phyloP scores from a whole-genome alignment of 495 filamentous ascomycete species.

The Penicillium canariense region DNA sequence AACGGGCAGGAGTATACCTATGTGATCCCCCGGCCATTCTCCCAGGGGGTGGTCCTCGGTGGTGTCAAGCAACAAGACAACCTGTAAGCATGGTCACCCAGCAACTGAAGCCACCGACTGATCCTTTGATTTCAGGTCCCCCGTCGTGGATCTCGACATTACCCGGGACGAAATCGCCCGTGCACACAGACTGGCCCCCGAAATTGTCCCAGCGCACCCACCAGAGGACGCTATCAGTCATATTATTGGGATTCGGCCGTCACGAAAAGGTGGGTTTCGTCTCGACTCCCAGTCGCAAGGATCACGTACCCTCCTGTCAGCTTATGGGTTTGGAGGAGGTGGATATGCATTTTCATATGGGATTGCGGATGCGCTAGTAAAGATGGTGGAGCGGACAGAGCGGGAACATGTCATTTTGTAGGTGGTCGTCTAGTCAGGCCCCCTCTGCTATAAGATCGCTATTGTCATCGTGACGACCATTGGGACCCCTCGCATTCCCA shows the following conservation, averaged over 20 bases:
- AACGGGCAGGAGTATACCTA: slow-evolving; percentile 51
- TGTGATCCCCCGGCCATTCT: slow-evolving; percentile 46
- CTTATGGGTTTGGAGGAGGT: slow-evolving; percentile 45
- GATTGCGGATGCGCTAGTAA: slow-evolving; percentile 36
- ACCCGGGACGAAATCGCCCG: slow-evolving; percentile 42
- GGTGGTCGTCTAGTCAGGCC: background rate
- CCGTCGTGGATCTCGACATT: slow-evolving; percentile 39
- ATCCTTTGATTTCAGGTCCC: slow-evolving; percentile 21
- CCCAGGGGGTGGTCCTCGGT: slow-evolving; percentile 44
- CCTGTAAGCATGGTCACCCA: slow-evolving; percentile 25
- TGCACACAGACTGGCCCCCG: slow-evolving; percentile 39
- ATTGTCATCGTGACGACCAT: too few species aligned
- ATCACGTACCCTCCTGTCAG: slow-evolving; percentile 32
- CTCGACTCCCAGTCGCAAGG: slow-evolving; percentile 35
- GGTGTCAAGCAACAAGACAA: slow-evolving; percentile 45
- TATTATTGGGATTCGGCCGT: slow-evolving; percentile 44
- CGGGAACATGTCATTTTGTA: slow-evolving; percentile 32
- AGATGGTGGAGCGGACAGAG: slow-evolving; percentile 41
- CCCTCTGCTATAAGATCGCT: background rate
- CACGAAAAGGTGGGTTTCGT: slow-evolving; percentile 38
- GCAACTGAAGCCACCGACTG: background rate
- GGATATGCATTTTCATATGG: slow-evolving; percentile 48
- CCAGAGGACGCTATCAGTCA: slow-evolving; percentile 30
- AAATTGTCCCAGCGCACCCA: slow-evolving; percentile 39
- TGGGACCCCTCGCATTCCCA: too few species aligned